Base-by-base conservation (phyloP, 805 yeast species). In the Yarrowia deformans region DNA sequence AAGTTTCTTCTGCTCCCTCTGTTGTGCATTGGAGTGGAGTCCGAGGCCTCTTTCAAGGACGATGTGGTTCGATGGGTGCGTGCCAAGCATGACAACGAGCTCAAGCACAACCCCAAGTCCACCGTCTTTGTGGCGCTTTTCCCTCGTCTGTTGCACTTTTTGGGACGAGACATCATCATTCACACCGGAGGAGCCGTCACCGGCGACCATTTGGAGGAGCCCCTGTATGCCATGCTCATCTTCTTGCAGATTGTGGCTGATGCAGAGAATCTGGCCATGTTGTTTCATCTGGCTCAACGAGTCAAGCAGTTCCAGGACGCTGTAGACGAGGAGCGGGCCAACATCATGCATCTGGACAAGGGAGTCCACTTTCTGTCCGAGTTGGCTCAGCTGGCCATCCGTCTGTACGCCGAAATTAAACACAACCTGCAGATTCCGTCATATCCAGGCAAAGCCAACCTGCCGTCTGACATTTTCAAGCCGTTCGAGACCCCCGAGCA, bases 231-330 rank as follows among this genome's bases (percentile, higher is more conserved):
- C 72, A 77, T 92, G 39, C 73, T 85, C 0, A 89, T 85, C 76
- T 89, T 82, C 70, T 76, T 91, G 64, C 88, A 84, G 48, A 75
- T 84, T 3, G 83, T 91, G 56, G 88, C 89, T 0, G 86, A 83
- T 2, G 83, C 84, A 55, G 88, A 88, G 39, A 93, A 92, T 73
- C 81, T 90, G 43, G 89, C 94, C 8, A 76, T 91, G 70, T 76
- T 93, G 7, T 92, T 86, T 75, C 92, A 93, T 76, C 80, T 91
- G 63, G 87, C 95, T 0, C 90, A 90, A 70, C 83, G 97, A 68
- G 84, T 91, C 19, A 92, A 91, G 75, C 96, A 91, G 76, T 90
- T 88, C 73, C 82, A 87, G 66, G 97, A 91, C 78, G 83, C 82
- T 10, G 58, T 81, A 71, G 50, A 34, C 1, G 69, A 40, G 16